These are phyloP conservation scores for Endogone sp. DNA, from an alignment of 192 early-diverging fungal genomes.

Conservation along the genomic window DNA sequence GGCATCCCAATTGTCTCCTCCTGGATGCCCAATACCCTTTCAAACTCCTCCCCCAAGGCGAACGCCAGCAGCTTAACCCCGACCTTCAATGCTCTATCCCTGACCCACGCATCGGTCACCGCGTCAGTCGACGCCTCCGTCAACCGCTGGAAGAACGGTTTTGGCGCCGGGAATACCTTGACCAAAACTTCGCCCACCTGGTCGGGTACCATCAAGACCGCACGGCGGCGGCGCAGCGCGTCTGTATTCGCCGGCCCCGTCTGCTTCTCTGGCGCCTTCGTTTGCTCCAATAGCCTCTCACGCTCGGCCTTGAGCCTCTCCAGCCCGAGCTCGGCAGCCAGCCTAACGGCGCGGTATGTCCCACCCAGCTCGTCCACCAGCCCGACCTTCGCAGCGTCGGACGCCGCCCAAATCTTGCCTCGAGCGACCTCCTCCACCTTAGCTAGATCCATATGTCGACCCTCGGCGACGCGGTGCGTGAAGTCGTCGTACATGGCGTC, in stretches of 20 bases:
- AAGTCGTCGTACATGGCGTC: conserved; percentile 55
- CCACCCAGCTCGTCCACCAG: conserved; percentile 64
- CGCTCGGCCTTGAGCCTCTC: conserved; percentile 20
- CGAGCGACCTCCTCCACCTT: conserved; percentile 53
- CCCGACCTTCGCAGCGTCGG: conserved; percentile 48
- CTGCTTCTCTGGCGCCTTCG: conserved; percentile 16
- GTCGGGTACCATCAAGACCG: neutral
- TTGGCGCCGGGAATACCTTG: conserved; percentile 43
- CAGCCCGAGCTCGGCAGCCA: conserved; percentile 32
- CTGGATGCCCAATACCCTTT: neutral
- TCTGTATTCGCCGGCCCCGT: neutral
- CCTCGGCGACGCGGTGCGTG: conserved; percentile 49
- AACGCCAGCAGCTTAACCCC: neutral
- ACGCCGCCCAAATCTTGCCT: conserved; percentile 62
- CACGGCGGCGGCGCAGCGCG: conserved; percentile 20
- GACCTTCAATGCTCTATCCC: neutral
- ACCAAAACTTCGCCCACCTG: conserved; percentile 35
- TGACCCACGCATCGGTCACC: conserved; percentile 7
- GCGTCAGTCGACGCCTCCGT: conserved; percentile 25
- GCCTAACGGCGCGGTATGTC: conserved; percentile 38
- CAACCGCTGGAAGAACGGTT: conserved; percentile 20
- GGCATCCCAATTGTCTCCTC: neutral
- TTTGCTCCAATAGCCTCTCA: neutral
- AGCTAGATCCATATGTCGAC: conserved; percentile 45
- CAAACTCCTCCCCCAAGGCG: neutral